Conservation (phyloP, 2,329 filamentous ascomycete genomes). For the Fusarium sp. region DNA sequence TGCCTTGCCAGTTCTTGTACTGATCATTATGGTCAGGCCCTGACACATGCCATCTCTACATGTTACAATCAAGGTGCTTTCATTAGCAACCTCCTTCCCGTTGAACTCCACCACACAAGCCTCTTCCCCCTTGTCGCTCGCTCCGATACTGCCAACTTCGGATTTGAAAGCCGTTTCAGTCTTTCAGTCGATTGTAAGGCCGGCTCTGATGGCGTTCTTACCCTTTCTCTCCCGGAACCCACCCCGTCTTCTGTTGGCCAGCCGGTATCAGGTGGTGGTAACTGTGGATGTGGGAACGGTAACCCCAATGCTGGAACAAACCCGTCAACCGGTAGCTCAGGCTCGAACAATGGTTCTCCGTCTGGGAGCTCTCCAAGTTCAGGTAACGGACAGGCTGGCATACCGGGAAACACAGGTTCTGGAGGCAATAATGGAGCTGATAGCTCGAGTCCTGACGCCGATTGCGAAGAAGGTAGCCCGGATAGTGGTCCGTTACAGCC, state of each 20-base stretch:
- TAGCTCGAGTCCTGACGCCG: not conserved
- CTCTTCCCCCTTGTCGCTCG: slow-evolving; percentile 10
- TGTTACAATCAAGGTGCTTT: slow-evolving; percentile 47
- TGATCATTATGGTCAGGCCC: slow-evolving; percentile 49
- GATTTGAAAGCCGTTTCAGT: slow-evolving; percentile 42
- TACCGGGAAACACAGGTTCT: not conserved
- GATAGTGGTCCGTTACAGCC: not conserved
- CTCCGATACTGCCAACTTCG: slow-evolving; percentile 20
- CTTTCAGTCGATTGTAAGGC: slow-evolving; percentile 48
- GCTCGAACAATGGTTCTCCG: not conserved
- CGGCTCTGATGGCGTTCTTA: slow-evolving; percentile 52
- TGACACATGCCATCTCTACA: slow-evolving; percentile 45
- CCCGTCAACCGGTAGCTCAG: not conserved
- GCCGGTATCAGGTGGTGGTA: not conserved
- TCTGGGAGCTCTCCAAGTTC: not conserved
- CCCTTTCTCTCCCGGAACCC: slow-evolving; percentile 44
- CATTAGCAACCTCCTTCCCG: slow-evolving; percentile 50
- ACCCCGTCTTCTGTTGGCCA: slow-evolving; percentile 24
- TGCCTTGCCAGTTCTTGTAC: slow-evolving; percentile 50
- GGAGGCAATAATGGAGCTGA: not conserved
- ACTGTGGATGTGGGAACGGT: not conserved
- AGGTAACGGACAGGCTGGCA: not conserved
- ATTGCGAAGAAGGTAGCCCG: not conserved
- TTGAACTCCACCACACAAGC: slow-evolving; percentile 44
- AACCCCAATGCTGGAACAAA: slow-evolving; percentile 6